Evolutionary conservation across 2,329 filamentous ascomycete genomes (phyloP), one percentile per base, ranked within the genome.

Genomic region (Myriangium duriaei): DNA sequence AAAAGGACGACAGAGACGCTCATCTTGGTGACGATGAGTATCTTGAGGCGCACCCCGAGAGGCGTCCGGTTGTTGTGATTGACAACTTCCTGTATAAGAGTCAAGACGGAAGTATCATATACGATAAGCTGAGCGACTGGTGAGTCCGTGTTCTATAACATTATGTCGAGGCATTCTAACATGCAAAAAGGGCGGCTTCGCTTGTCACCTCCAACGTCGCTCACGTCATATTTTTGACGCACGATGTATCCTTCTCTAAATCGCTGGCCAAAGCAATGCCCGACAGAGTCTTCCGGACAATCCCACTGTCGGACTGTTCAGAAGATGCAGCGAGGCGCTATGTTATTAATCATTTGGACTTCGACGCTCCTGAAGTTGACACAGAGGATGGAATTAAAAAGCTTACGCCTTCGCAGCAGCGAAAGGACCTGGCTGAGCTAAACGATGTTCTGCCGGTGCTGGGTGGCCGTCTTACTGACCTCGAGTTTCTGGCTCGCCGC

Each of bases 161-260:
- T 11, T 7, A 17, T 7, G 5, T 9, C 5, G 3, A 10, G 5
- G 29, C 11, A n/a, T 19, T 26, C 32, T 34, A 17, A 35, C 16
- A 24, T 14, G 11, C 2, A 10, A 9, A 7, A 19, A 60, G 57
- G 84, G 86, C 87, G 1, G 86, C 91, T 3, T 69, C 76, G 2
- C 64, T 95, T 17, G 87, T 91, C 0, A 83, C 84, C 32, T 79
- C 80, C 37, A 94, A 95, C 47, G 71, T 93, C 30, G 88, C 88
- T 1, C 91, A 96, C 57, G 86, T 96, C 40, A 79, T 98, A 41
- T 94, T 96, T 66, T 67, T 98, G 26, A 95, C 88, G 0, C 85
- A 81, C 41, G 88, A 96, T 46, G 74, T 85, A 1, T 83, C 85
- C 0, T 94, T 85, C 59, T 80, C 81, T 34, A 96, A 96, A 57